Base-by-base conservation (phyloP, 2,329 filamentous ascomycete genomes). In the Eutypa lata region DNA sequence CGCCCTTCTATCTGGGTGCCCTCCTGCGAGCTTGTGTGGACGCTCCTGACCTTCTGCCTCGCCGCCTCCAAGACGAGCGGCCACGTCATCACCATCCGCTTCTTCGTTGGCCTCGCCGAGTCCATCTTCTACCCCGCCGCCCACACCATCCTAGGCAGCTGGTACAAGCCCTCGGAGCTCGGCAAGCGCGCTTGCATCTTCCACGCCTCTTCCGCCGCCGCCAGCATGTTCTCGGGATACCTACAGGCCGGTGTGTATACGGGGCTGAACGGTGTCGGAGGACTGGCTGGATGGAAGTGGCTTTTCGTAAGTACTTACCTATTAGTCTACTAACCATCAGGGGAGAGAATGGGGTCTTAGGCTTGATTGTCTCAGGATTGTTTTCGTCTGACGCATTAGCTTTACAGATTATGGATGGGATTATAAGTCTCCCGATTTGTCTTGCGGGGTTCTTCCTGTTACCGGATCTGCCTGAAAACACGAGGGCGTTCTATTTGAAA, bases 161-260 rank as follows among this genome's bases (percentile, higher is more conserved):
- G 74, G 75, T 77, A 76, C 54, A 71, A 57, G 56, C 73, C 62
- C 10, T 54, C 57, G 3, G 74, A 77, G 56, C 70, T 78, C 0
- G 82, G 78, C 51, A 83, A 83, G 58, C 73, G 81, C 6, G 70
- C 73, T 0, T 73, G 73, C 51, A 71, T 77, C 35, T 76, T 77
- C 58, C 71, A 76, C 50, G 73, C 79, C 0, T 77, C 75, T 24
- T 77, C 79, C 10, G 77, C 75, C 5, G 69, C 82, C 0, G 80
- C 78, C 0, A 68, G 71, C 18, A 81, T 83, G 76, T 77, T 83
- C 47, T 78, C 77, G n/a, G 80, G 80, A 1, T 83, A 81, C 53
- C 69, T 83, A 0, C 79, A 82, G 66, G 75, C 80, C 1, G 79
- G 76, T 0, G 76, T 78, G 0, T 80, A 82, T 61, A 75, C 68